Conservation (phyloP, 306 rosid genomes). For the Medicago arabica region DNA sequence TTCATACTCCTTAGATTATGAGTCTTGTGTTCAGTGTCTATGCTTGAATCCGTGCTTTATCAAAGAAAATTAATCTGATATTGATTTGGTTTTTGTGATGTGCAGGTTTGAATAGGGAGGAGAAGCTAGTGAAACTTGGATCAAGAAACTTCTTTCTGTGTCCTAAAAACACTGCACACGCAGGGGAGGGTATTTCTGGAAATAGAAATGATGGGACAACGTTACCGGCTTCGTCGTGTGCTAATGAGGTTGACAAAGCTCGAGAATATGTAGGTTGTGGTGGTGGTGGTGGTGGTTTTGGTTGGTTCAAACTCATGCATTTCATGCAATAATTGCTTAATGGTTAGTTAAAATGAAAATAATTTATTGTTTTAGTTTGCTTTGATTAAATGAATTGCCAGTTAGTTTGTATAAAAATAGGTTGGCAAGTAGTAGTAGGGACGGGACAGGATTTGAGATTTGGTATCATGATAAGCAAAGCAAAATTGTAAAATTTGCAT, state of each 20-base stretch:
- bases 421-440: conserved; percentile 29
- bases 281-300: conserved; percentile 46
- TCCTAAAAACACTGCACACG: conserved; percentile 26
- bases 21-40: too few species aligned
- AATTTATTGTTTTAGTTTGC: neutral
- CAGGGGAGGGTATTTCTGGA: conserved; percentile 18
- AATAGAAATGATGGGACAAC: conserved; percentile 36
- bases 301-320: conserved; percentile 73
- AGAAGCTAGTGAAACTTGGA: conserved; percentile 66
- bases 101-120: conserved; percentile 71
- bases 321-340: conserved; percentile 49
- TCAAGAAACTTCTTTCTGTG: conserved; percentile 84
- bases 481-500: conserved; percentile 25
- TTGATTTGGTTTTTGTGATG: conserved; percentile 13
- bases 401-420: conserved; percentile 32
- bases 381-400: neutral
- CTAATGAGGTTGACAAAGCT: conserved; percentile 51
- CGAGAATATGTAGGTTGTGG: conserved; percentile 12
- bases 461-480: neutral
- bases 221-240: conserved; percentile 63
- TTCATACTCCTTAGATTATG: too few species aligned
- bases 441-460: conserved; percentile 11
- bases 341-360: neutral
- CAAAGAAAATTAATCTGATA: neutral
- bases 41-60: too few species aligned